Evolutionary conservation across 1,284 basidiomycete genomes (phyloP).

Genomic region (Albatrellus sp.): DNA sequence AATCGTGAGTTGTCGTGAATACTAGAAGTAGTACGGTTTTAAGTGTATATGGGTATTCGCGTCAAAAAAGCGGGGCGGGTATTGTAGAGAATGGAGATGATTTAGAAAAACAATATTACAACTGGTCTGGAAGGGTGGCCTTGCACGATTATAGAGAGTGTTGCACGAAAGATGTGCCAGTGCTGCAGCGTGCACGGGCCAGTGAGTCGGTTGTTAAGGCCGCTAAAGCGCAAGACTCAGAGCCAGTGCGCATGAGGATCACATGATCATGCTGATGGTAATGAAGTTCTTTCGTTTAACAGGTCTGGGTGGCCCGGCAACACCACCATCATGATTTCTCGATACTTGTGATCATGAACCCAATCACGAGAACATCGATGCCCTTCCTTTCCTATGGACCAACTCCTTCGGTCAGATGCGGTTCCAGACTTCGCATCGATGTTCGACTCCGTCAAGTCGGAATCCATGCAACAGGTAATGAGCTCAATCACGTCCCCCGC

Average conservation of each 20-base stretch:
- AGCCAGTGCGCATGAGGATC: too few species aligned
- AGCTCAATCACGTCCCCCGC: background rate
- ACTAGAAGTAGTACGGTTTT: background rate
- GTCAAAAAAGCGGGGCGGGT: background rate
- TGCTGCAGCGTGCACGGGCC: background rate
- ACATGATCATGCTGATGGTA: too few species aligned
- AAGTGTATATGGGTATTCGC: background rate
- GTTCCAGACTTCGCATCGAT: too few species aligned
- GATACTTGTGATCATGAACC: too few species aligned
- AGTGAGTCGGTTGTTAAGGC: too few species aligned
- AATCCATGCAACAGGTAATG: slow-evolving; percentile 1
- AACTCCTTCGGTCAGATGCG: background rate
- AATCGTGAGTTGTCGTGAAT: background rate
- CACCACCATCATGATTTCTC: too few species aligned
- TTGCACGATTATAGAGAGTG: background rate
- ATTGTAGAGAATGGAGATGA: background rate
- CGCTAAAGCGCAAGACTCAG: too few species aligned
- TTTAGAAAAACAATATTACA: background rate
- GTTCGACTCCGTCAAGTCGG: background rate
- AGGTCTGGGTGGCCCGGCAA: too few species aligned
- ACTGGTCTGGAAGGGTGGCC: background rate
- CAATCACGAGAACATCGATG: too few species aligned
- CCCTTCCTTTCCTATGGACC: background rate
- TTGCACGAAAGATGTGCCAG: background rate
- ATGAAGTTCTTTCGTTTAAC: too few species aligned